Evolutionary conservation across 305 asterid genomes (phyloP), one percentile per base, ranked within the genome.

Genomic region (Fraxinus floribunda): DNA sequence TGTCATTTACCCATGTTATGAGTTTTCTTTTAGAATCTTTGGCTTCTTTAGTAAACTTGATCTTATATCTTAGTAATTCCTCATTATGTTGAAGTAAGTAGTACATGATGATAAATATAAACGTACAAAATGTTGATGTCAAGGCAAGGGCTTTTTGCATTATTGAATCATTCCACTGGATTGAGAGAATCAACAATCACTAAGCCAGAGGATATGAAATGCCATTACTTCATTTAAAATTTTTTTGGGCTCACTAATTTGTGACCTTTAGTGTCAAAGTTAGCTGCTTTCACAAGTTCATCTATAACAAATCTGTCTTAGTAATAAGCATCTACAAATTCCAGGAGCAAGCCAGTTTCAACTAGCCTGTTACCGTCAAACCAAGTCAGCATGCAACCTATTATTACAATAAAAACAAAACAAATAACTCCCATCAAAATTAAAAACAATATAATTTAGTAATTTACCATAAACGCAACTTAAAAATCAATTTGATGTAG

Each of bases 361-460:
- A 39, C 41, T 75, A 84, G 57, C 78, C 52, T 11, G 34, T 62
- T 60, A 34, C 11, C 11, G 38, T 68, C 57, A 77, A 78, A 68
- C 29, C 84, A 79, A 68, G 76, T 55, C 26, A 11, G 16, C 71
- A 49, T 46, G 2, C 15, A 49, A 22, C 9, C 24, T 26, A 26
- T 52, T 52, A 26, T 30, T 11, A 29, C n/a, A 26, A 0, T 30
- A 70, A 26, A 52, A 13, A 52, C 46, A 75, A 36, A 52, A 35
- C 4, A 68, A 20, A 46, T 26, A n/a, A 30, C 75, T 39, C 26
- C 66, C 57, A 29, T 68, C 66, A 78, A 52, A 77, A 80, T 73
- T 76, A 81, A 29, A 78, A 78, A 60, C 78, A 84, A 41, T 41
- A 41, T 41, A 41, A 41, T 41, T 41, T 41, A 41, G 49, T 9